These are phyloP conservation scores for Yarrowia divulgata DNA, from an alignment of 805 yeast species.

Conservation along the genomic window DNA sequence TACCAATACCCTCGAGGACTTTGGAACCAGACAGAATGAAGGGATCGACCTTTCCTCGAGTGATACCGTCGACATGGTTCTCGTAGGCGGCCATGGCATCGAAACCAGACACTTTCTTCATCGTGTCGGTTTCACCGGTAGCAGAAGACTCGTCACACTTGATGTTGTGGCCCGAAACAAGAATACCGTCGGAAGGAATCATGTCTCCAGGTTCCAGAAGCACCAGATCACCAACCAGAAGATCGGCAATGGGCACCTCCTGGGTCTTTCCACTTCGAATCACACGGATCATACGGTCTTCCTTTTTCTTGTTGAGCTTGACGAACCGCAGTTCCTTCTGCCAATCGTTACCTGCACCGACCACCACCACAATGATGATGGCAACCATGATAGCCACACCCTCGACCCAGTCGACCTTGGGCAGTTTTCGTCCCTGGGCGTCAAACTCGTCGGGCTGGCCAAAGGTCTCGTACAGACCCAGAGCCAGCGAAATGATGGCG, in stretches of 20 bases:
- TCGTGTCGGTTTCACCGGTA: slow-evolving; percentile 92
- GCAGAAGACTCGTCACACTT: slow-evolving; percentile 92
- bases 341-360: slow-evolving; percentile 95
- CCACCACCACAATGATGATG: slow-evolving; percentile 85
- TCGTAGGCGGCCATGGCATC: slow-evolving; percentile 51
- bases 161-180: slow-evolving; percentile 70
- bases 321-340: slow-evolving; percentile 95
- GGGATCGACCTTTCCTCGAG: slow-evolving; percentile 67
- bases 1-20: slow-evolving; percentile 83
- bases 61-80: slow-evolving; percentile 45
- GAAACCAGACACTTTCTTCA: slow-evolving; percentile 69
- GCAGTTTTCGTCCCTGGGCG: slow-evolving; percentile 74
- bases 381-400: slow-evolving; percentile 98
- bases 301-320: slow-evolving; percentile 85
- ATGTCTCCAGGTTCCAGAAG: slow-evolving; percentile 92
- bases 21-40: slow-evolving; percentile 91
- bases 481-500: slow-evolving; percentile 84
- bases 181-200: slow-evolving; percentile 84
- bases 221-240: slow-evolving; percentile 86
- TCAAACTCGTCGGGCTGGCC: slow-evolving; percentile 83
- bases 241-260: slow-evolving; percentile 72
- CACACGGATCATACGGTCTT: slow-evolving; percentile 79
- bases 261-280: slow-evolving; percentile 73
- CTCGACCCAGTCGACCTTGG: slow-evolving; percentile 97
- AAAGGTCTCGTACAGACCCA: slow-evolving; percentile 91